A percentile compares a stretch with the other conserved stretches of the same genome.
These are phyloP conservation scores for Podaxis sp. DNA, from an alignment of 768 basidiomycete species.

Conservation along the genomic window DNA sequence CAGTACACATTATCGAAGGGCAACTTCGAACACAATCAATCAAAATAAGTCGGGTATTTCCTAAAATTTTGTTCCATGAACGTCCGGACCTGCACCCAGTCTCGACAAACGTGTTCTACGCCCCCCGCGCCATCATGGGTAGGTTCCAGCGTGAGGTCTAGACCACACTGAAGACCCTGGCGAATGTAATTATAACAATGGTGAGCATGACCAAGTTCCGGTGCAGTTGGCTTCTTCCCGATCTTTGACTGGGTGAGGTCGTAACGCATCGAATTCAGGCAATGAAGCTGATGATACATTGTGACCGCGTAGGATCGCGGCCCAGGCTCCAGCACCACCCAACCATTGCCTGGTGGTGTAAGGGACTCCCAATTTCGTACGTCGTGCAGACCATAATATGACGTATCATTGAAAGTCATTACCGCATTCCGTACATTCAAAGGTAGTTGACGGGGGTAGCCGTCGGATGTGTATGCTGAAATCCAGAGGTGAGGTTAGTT, in stretches of 20 bases:
- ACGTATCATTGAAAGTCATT: conserved; percentile 10
- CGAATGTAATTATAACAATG: conserved; percentile 14
- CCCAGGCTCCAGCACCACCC: conserved; percentile 10
- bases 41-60: neutral
- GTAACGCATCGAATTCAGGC: conserved; percentile 15
- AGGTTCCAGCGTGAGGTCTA: conserved; percentile 7
- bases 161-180: conserved; percentile 6
- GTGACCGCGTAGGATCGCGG: conserved; percentile 11
- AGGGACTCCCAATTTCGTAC: conserved; percentile 14
- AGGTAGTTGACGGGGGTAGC: conserved; percentile 10
- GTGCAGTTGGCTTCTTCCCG: conserved; percentile 5
- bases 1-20: neutral
- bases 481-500: neutral
- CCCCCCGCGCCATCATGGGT: neutral
- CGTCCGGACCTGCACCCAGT: conserved; percentile 9
- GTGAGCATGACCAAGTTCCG: conserved; percentile 10
- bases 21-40: neutral
- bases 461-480: neutral
- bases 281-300: conserved; percentile 17
- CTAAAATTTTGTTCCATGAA: conserved; percentile 12
- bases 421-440: conserved; percentile 7
- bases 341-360: conserved; percentile 12
- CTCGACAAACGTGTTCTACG: conserved; percentile 7
- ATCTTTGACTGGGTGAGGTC: conserved; percentile 13
- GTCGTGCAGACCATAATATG: conserved; percentile 12